Percentiles rank a stretch among this genome's conserved stretches.
Conservation (phyloP, 2,329 filamentous ascomycete genomes). For the Phialophora chinensis region DNA sequence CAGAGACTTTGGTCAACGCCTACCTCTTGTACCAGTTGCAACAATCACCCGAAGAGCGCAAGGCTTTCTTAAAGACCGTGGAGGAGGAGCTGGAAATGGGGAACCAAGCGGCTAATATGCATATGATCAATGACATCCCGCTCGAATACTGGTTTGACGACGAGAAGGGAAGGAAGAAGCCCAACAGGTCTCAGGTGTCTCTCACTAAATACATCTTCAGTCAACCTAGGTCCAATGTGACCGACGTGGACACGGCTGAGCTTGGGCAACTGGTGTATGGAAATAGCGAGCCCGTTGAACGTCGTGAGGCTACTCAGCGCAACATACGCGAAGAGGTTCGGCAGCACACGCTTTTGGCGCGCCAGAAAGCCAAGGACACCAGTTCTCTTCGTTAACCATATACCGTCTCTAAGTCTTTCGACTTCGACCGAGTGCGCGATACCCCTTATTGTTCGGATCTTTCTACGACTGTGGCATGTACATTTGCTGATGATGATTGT, state of each 20-base stretch:
- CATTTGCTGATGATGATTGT: not conserved
- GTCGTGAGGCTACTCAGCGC: not conserved
- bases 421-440: not conserved
- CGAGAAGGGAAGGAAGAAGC: not conserved
- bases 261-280: not conserved
- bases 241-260: not conserved
- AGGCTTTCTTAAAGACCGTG: not conserved
- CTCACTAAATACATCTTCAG: not conserved
- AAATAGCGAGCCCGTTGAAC: not conserved
- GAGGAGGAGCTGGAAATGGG: not conserved
- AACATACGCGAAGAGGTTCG: not conserved
- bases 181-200: not conserved
- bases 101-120: not conserved
- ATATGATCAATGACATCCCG: not conserved
- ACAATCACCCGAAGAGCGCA: not conserved
- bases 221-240: not conserved
- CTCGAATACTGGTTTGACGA: not conserved
- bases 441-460: not conserved
- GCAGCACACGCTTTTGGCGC: not conserved
- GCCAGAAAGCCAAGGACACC: not conserved
- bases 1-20: conserved; percentile 14
- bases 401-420: not conserved
- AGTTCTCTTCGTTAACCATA: not conserved
- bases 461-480: not conserved
- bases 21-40: conserved; percentile 21